These are phyloP conservation scores for Epicoccum nigrum DNA, from an alignment of 2,329 filamentous ascomycete genomes.

Conservation along the genomic window DNA sequence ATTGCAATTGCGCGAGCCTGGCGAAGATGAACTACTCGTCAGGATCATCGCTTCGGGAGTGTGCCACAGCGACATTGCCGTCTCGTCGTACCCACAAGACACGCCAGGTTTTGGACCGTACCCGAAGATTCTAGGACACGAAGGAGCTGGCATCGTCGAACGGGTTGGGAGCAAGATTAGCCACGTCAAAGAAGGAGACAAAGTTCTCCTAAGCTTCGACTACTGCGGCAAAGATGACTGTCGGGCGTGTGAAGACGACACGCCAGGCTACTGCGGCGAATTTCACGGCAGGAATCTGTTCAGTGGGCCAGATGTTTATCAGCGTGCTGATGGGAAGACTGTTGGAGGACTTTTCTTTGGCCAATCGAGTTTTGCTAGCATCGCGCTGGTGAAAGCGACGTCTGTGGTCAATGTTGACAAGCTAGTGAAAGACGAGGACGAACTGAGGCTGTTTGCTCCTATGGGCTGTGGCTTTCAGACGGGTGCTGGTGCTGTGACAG, in stretches of 20 bases:
- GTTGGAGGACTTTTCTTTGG: constrained; percentile 55
- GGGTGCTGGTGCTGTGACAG: constrained; percentile 51
- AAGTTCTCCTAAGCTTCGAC: constrained; percentile 57
- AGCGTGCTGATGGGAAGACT: constrained; percentile 25
- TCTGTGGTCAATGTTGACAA: constrained; percentile 52
- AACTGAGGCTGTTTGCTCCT: constrained; percentile 53
- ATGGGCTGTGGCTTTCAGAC: constrained; percentile 57
- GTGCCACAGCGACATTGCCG: constrained; percentile 61
- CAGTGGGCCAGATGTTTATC: constrained; percentile 34
- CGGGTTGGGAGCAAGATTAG: constrained; percentile 51
- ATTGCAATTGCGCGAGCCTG: constrained; percentile 44
- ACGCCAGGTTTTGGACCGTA: constrained; percentile 44
- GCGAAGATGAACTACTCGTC: constrained; percentile 58
- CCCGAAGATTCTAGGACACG: constrained; percentile 60
- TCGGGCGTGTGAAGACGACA: constrained; percentile 54
- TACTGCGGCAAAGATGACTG: constrained; percentile 55
- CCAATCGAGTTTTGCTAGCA: constrained; percentile 53
- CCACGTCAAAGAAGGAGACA: constrained; percentile 53
- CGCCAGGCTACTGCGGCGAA: constrained; percentile 56
- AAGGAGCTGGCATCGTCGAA: constrained; percentile 61
- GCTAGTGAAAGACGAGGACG: constrained; percentile 47
- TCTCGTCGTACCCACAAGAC: constrained; percentile 50
- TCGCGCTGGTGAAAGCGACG: constrained; percentile 49
- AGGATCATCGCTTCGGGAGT: constrained; percentile 61
- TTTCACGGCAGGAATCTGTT: constrained; percentile 57